Conservation (phyloP, 2,329 filamentous ascomycete genomes). For the Pseudogymnoascus sp. region DNA sequence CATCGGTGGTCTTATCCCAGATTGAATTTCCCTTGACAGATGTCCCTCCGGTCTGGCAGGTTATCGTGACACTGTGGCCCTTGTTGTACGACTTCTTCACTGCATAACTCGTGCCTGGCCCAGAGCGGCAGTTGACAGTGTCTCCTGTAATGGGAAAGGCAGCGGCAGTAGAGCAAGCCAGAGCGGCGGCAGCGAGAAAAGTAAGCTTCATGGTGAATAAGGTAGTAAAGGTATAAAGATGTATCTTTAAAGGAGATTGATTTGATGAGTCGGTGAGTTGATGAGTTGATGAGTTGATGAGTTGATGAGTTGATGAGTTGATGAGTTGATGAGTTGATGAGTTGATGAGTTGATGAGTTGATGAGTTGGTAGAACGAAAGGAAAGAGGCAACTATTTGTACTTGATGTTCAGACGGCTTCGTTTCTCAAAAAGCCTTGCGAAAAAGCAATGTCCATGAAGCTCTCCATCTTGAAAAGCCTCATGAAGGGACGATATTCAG, state of each 20-base stretch:
- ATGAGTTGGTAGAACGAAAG: not conserved
- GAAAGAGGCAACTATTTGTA: not conserved
- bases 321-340: too few species aligned
- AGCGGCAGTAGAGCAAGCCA: not conserved
- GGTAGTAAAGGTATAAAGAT: not conserved
- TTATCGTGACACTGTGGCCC: not conserved
- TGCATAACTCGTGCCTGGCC: conserved; percentile 1
- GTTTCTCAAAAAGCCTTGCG: not conserved
- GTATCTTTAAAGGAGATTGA: not conserved
- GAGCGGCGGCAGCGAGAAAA: not conserved
- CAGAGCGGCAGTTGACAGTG: not conserved
- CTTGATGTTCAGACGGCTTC: not conserved
- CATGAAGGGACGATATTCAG: not conserved
- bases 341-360: too few species aligned
- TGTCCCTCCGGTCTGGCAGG: conserved; percentile 2
- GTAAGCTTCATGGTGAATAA: not conserved
- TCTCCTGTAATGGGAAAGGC: not conserved
- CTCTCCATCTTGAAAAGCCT: not conserved
- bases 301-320: not conserved
- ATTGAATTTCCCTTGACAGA: conserved; percentile 14
- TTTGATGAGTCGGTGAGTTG: not conserved
- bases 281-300: not conserved
- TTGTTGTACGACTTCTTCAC: conserved; percentile 7
- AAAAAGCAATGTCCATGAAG: not conserved
- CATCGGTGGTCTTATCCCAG: conserved; percentile 15